These are phyloP conservation scores for Podospora conica DNA, from an alignment of 495 filamentous ascomycete genomes.

Conservation along the genomic window DNA sequence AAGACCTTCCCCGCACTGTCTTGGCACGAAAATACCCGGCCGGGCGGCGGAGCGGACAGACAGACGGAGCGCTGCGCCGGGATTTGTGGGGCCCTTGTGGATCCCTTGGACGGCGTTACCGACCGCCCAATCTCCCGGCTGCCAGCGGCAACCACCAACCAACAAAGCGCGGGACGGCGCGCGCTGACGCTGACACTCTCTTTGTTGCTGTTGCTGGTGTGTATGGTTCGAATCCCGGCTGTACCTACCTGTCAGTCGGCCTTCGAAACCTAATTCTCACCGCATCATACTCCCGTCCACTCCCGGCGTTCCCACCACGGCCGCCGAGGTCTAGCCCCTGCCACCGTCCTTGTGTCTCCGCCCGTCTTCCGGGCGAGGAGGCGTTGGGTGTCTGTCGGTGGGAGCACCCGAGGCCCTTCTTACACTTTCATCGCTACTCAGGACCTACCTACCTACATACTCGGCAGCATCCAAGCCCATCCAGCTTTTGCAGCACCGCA, in stretches of 20 bases:
- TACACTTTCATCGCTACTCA: no score
- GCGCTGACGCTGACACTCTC: not conserved
- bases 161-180: not conserved
- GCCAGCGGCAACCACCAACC: not conserved
- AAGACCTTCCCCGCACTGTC: no score
- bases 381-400: no score
- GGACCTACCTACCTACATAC: no score
- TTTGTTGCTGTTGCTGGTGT: no score
- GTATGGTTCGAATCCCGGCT: no score
- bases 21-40: no score
- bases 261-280: not conserved
- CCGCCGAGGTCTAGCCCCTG: not conserved
- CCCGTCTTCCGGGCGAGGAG: no score
- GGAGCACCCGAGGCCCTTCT: no score
- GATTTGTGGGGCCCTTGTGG: not conserved
- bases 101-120: not conserved
- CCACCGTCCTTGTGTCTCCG: no score
- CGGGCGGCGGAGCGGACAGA: no score
- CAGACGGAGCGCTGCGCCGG: not conserved
- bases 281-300: not conserved
- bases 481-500: not conserved
- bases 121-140: not conserved
- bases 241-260: not conserved
- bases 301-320: no score
- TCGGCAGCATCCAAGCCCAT: not conserved